A percentile compares a stretch with the other conserved stretches of the same genome.
phyloP scores from a whole-genome alignment of 2,329 filamentous ascomycete genomes.

The Leptographium flavum region DNA sequence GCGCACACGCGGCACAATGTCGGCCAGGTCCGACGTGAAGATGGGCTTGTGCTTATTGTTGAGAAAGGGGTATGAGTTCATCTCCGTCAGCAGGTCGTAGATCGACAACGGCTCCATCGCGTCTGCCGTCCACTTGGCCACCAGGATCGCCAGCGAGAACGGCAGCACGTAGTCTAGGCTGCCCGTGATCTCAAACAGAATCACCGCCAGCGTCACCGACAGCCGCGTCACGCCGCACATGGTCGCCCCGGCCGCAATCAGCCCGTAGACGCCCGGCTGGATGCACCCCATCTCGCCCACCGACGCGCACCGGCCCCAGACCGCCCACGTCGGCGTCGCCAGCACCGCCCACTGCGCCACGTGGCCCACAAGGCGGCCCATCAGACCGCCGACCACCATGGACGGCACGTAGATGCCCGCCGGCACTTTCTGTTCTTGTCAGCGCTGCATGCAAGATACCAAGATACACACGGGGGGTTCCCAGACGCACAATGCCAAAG shows the following conservation, averaged over 20 bases:
- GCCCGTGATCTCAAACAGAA: slow-evolving; percentile 89
- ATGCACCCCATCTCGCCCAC: slow-evolving; percentile 68
- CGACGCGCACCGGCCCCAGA: slow-evolving; percentile 64
- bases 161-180: slow-evolving; percentile 90
- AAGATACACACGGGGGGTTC: neutral
- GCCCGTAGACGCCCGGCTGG: slow-evolving; percentile 89
- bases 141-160: slow-evolving; percentile 81
- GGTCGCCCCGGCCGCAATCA: slow-evolving; percentile 87
- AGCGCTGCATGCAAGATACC: neutral
- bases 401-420: slow-evolving; percentile 96
- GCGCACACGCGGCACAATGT: slow-evolving; percentile 67
- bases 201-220: slow-evolving; percentile 86
- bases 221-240: slow-evolving; percentile 96
- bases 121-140: slow-evolving; percentile 97
- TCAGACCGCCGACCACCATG: slow-evolving; percentile 92
- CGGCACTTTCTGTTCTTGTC: slow-evolving; percentile 56
- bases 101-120: slow-evolving; percentile 89
- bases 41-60: slow-evolving; percentile 89
- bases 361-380: slow-evolving; percentile 81
- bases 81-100: slow-evolving; percentile 86
- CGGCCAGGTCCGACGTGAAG: slow-evolving; percentile 76
- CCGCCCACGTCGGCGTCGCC: slow-evolving; percentile 50
- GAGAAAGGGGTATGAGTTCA: slow-evolving; percentile 97
- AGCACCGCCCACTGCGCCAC: slow-evolving; percentile 69
- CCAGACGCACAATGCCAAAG: slow-evolving; percentile 64